Evolutionary conservation across 495 filamentous ascomycete species (phyloP), one percentile per base, ranked within the genome.

Genomic region (Aspergillus hancockii): DNA sequence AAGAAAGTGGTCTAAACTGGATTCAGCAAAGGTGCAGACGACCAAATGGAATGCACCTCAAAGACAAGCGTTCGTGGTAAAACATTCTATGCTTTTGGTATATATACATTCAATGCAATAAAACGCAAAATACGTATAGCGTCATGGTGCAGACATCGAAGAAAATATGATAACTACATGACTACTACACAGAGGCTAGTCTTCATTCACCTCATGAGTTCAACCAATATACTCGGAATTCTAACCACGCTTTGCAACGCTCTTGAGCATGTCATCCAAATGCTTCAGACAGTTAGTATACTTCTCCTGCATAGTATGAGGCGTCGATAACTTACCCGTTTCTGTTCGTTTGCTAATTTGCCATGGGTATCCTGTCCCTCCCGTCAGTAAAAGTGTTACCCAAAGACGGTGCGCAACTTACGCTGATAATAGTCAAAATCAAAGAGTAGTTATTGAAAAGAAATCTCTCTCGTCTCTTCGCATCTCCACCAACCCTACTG

Each of bases 361-460:
- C 92, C 92, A 59, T 85, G 83, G 59, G 85, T 85, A 74, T 93
- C 92, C 73, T 82, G 57, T 34, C 0, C 16, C 43, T 28, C 6
- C 4, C n/a, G 59, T 75, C 38, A 75, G 72, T 55, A 67, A 51
- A n/a, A 18, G 10, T 9, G 31, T 3, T n/a, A 7, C 21, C 13
- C 5, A 7, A 22, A n/a, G 7, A 28, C 1, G 30, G 34, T 0
- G 49, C 16, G 10, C 28, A 52, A 75, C 77, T 32, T 75, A 84
- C 82, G 64, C 88, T 88, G 61, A 98, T 88, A 59, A 98, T 96
- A 9, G 95, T 96, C 73, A 91, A 72, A 10, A 98, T 83, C 66
- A 98, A 79, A 50, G 88, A 90, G 75, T 96, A 98, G 69, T 98
- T 98, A 71, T 97, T 98, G 66, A 85, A 90, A 62, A 98, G 74